These are phyloP conservation scores for Saccharomycopsis guyanensis DNA, from an alignment of 805 yeast species.

Conservation along the genomic window DNA sequence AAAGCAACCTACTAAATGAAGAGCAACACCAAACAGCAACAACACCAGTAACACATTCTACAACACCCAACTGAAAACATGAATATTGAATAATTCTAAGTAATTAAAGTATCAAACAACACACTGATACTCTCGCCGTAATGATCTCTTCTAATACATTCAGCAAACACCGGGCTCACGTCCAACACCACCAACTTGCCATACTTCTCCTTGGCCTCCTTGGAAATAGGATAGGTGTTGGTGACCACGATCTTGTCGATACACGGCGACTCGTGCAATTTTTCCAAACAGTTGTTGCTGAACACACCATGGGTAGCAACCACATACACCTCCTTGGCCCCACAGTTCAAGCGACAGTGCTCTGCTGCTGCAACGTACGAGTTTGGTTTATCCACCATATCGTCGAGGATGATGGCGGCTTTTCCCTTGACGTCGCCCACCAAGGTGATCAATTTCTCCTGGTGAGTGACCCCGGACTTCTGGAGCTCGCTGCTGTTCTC, in stretches of 20 bases:
- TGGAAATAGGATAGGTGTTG: slow-evolving; percentile 86
- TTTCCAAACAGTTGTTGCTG: slow-evolving; percentile 78
- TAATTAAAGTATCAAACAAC: slow-evolving; percentile 78
- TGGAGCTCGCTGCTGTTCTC: slow-evolving; percentile 12
- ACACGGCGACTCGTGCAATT: slow-evolving; percentile 66
- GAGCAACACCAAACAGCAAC: too few species aligned
- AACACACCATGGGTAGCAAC: slow-evolving; percentile 96
- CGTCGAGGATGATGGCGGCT: slow-evolving; percentile 91
- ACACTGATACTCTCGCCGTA: slow-evolving; percentile 96
- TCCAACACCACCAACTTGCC: slow-evolving; percentile 81
- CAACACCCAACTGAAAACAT: too few species aligned
- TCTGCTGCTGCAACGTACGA: slow-evolving; percentile 97
- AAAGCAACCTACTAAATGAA: too few species aligned
- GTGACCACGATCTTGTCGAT: slow-evolving; percentile 93
- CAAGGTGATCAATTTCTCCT: slow-evolving; percentile 84
- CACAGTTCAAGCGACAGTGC: slow-evolving; percentile 91
- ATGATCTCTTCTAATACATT: slow-evolving; percentile 97
- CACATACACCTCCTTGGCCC: slow-evolving; percentile 84
- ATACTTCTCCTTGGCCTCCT: slow-evolving; percentile 47
- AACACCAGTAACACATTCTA: too few species aligned
- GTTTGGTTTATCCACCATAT: slow-evolving; percentile 93
- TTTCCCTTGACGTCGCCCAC: slow-evolving; percentile 93
- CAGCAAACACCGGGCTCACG: slow-evolving; percentile 92
- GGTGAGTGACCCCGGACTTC: slow-evolving; percentile 33
- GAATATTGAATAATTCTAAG: slow-evolving; percentile 21